Evolutionary conservation across 2,329 filamentous ascomycete species (phyloP).

Genomic region (Ascochyta koolunga): DNA sequence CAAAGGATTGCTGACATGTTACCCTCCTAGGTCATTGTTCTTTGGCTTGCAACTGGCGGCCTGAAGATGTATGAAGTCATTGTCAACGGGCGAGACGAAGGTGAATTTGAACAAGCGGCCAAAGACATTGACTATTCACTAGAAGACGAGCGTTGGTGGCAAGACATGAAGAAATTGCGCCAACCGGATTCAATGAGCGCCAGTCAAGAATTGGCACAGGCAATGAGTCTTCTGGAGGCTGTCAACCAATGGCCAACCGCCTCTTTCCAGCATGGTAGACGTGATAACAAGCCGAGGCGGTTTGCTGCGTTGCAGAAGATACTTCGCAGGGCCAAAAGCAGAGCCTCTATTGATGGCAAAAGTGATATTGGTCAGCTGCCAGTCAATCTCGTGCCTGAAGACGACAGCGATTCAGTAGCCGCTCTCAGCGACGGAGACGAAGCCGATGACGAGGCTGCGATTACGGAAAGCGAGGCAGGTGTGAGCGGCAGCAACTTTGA

Average conservation of each 20-base stretch:
- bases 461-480: constrained; percentile 38
- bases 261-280: constrained; percentile 58
- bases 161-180: constrained; percentile 66
- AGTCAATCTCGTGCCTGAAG: constrained; percentile 59
- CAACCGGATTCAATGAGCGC: constrained; percentile 44
- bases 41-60: constrained; percentile 77
- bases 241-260: constrained; percentile 59
- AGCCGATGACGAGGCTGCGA: constrained; percentile 37
- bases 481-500: constrained; percentile 41
- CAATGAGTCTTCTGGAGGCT: constrained; percentile 52
- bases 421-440: constrained; percentile 42
- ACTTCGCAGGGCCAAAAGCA: constrained; percentile 64
- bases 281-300: constrained; percentile 52
- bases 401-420: constrained; percentile 34
- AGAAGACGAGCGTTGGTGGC: constrained; percentile 81
- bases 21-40: constrained; percentile 63
- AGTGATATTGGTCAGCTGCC: constrained; percentile 66
- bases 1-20: background rate
- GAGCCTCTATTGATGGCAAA: constrained; percentile 55
- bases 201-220: constrained; percentile 53
- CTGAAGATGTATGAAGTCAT: constrained; percentile 76
- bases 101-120: constrained; percentile 61
- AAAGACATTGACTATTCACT: constrained; percentile 70
- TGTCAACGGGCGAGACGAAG: constrained; percentile 68
- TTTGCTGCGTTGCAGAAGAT: constrained; percentile 67